Conservation (phyloP, 139 green algal genomes). For the Medakamo hakoo region DNA sequence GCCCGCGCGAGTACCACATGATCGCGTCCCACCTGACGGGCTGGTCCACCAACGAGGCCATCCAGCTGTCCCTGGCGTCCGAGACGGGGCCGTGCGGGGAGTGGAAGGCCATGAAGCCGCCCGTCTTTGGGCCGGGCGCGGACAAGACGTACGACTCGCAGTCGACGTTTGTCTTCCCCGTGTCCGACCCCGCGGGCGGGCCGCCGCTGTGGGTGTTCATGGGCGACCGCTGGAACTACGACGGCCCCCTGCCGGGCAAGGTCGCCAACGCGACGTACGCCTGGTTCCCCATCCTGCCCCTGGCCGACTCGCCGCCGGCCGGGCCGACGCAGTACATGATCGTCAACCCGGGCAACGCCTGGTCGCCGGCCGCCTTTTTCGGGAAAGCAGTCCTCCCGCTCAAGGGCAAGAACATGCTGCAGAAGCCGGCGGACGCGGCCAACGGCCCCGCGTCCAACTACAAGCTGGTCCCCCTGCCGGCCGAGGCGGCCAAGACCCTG, state of each 20-base stretch:
- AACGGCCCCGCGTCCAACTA: too few relatives aligned
- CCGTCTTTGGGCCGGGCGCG: not conserved
- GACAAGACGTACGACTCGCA: slow-evolving; percentile 6
- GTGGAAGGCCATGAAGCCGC: not conserved
- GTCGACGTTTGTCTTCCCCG: slow-evolving; percentile 2
- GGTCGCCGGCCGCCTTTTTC: not conserved
- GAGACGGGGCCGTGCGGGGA: not conserved
- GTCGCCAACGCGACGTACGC: slow-evolving; percentile 3
- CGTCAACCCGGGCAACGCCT: not conserved
- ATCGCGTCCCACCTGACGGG: slow-evolving; percentile 5
- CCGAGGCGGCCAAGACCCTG: too few relatives aligned
- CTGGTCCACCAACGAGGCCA: slow-evolving; percentile 5
- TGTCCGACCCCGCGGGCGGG: not conserved
- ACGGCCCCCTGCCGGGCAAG: slow-evolving; percentile 1
- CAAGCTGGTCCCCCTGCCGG: too few relatives aligned
- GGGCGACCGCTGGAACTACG: slow-evolving; percentile 9
- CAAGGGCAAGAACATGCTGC: too few relatives aligned
- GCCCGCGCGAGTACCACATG: not conserved
- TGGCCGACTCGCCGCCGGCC: not conserved
- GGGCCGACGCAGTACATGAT: not conserved
- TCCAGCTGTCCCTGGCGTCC: not conserved
- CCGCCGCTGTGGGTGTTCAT: slow-evolving; percentile 6
- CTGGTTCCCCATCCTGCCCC: slow-evolving; percentile 6
- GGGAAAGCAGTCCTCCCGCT: too few relatives aligned
- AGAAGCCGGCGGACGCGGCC: too few relatives aligned